These are phyloP conservation scores for Coniferiporia sulphurascens DNA, from an alignment of 1,284 basidiomycete genomes.

Conservation along the genomic window DNA sequence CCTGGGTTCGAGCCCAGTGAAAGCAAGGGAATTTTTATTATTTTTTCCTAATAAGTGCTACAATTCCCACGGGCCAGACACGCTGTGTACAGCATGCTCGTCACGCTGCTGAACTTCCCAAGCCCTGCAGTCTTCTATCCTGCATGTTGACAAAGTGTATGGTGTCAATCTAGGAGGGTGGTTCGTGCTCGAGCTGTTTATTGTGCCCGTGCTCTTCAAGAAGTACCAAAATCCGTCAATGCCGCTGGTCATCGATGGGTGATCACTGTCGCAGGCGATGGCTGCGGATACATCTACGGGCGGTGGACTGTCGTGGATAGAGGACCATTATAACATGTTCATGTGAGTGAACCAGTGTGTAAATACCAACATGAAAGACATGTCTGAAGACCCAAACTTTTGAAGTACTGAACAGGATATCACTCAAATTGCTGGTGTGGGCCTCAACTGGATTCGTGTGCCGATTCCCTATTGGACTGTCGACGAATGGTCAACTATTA, in stretches of 20 bases:
- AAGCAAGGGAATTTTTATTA: too few species aligned
- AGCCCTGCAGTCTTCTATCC: too few species aligned
- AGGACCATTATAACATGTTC: conserved; percentile 79
- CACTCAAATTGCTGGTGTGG: conserved; percentile 83
- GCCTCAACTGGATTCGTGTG: conserved; percentile 81
- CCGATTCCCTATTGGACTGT: conserved; percentile 88
- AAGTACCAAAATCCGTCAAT: conserved; percentile 34
- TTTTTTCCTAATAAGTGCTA: too few species aligned
- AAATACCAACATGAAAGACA: conserved; percentile 38
- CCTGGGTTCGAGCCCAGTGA: too few species aligned
- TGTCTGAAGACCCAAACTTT: too few species aligned
- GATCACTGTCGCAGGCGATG: too few species aligned
- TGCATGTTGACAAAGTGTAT: conserved; percentile 35
- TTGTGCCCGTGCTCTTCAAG: conserved; percentile 53
- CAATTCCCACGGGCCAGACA: too few species aligned
- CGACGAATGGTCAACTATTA: conserved; percentile 48
- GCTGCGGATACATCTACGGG: conserved; percentile 55
- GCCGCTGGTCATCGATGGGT: conserved; percentile 57
- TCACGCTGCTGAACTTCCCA: too few species aligned
- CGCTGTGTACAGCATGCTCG: too few species aligned
- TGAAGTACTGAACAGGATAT: conserved; percentile 83
- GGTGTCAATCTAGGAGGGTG: conserved; percentile 69
- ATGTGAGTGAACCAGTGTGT: conserved; percentile 33
- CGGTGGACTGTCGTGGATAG: conserved; percentile 52
- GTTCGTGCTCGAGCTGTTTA: conserved; percentile 60